Evolutionary conservation across 2,329 filamentous ascomycete genomes (phyloP).

Genomic region (Venturia oleaginea): DNA sequence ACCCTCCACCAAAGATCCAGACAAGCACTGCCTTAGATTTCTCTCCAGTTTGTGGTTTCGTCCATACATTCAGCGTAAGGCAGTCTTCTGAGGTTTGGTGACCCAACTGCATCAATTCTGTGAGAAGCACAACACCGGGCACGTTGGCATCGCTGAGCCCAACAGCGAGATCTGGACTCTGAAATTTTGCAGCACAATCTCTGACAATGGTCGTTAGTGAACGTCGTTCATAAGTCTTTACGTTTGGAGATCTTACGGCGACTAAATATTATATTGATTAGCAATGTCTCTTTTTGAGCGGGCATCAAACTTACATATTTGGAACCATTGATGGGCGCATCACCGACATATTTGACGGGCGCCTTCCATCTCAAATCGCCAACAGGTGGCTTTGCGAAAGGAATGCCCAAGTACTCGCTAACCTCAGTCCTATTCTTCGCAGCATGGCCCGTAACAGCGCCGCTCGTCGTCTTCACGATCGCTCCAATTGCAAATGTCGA

Average conservation of each 20-base stretch:
- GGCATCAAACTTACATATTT: background rate
- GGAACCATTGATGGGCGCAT: constrained; percentile 14
- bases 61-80: constrained; percentile 13
- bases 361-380: constrained; percentile 12
- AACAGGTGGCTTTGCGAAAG: constrained; percentile 3
- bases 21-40: constrained; percentile 7
- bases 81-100: constrained; percentile 12
- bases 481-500: constrained; percentile 16
- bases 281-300: background rate
- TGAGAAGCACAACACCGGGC: constrained; percentile 5
- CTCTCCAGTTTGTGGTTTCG: constrained; percentile 13
- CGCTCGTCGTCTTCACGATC: constrained; percentile 25
- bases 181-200: constrained; percentile 6
- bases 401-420: constrained; percentile 23
- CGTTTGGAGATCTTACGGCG: background rate
- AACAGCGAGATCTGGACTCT: background rate
- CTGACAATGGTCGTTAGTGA: background rate
- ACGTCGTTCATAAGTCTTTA: background rate
- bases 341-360: constrained; percentile 18
- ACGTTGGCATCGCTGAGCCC: background rate
- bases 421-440: constrained; percentile 21
- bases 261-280: background rate
- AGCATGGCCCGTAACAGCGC: constrained; percentile 24
- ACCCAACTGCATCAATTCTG: constrained; percentile 4
- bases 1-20: constrained; percentile 12